These are phyloP conservation scores for Ceratocystis papillata DNA, from an alignment of 2,329 filamentous ascomycete genomes.

Conservation along the genomic window DNA sequence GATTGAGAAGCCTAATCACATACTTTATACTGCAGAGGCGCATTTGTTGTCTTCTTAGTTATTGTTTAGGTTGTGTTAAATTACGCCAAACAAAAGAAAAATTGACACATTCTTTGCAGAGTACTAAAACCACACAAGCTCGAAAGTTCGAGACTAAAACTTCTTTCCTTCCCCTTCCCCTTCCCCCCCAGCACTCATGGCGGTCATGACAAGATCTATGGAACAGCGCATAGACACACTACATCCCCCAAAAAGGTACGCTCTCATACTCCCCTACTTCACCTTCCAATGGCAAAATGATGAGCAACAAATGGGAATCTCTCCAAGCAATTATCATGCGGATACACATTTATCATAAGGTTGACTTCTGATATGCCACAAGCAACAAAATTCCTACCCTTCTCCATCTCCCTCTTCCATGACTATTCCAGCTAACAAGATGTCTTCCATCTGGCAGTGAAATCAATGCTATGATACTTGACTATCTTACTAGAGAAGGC, in stretches of 20 bases:
- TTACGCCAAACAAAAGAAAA: no score
- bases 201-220: constrained; percentile 47
- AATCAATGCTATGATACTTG: constrained; percentile 88
- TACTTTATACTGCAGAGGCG: no score
- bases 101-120: no score
- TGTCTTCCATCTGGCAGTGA: constrained; percentile 50
- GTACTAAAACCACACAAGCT: no score
- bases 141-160: not conserved
- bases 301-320: constrained; percentile 99
- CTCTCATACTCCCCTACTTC: constrained; percentile 11
- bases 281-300: constrained; percentile 42
- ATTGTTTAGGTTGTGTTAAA: no score
- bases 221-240: constrained; percentile 72
- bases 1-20: no score
- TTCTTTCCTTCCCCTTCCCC: not conserved
- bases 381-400: not conserved
- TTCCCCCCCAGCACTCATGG: not conserved
- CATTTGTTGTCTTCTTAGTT: no score
- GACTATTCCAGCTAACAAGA: not conserved
- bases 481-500: constrained; percentile 92
- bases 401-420: not conserved
- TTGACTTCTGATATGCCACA: constrained; percentile 50
- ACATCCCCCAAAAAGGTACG: constrained; percentile 83
- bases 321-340: constrained; percentile 87
- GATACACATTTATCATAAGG: constrained; percentile 59